These are phyloP conservation scores for Linum trigynum DNA, from an alignment of 345 rosid species.

Conservation along the genomic window DNA sequence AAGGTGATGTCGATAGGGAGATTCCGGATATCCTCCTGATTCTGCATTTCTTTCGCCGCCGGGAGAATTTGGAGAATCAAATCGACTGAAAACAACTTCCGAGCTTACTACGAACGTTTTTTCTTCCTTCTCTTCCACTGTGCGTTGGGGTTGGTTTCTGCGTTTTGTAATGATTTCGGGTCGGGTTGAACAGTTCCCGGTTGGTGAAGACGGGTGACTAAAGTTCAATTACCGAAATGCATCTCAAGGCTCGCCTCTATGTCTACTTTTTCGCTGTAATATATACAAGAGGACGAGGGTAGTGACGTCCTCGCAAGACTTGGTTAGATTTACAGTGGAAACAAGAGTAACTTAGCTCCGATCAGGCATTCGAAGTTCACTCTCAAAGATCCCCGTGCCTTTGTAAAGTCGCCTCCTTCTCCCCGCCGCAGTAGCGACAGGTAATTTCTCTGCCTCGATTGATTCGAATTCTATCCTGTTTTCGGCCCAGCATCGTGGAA, in stretches of 20 bases:
- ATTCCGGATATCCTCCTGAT: conserved; percentile 60
- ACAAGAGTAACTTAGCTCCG: not conserved
- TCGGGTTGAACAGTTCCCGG: not conserved
- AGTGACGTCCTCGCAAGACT: not conserved
- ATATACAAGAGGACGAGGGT: not conserved
- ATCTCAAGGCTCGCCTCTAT: not conserved
- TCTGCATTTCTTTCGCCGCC: conserved; percentile 35
- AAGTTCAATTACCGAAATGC: not conserved
- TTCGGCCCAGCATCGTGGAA: not conserved
- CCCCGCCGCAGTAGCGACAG: not conserved
- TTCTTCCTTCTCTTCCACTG: not conserved
- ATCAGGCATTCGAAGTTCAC: too few species aligned
- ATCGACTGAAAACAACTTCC: not conserved
- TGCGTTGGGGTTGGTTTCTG: not conserved
- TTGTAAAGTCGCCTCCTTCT: not conserved
- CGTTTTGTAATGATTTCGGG: not conserved
- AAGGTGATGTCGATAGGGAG: conserved; percentile 92
- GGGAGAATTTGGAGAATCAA: not conserved
- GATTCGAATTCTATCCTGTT: not conserved
- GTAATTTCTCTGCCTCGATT: not conserved
- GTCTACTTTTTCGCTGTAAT: not conserved
- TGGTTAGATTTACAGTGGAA: not conserved
- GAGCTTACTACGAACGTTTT: not conserved
- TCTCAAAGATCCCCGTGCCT: too few species aligned
- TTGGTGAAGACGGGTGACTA: too few species aligned